Conservation (phyloP, 176 grass and related monocot genomes). For the Oryza nivara region DNA sequence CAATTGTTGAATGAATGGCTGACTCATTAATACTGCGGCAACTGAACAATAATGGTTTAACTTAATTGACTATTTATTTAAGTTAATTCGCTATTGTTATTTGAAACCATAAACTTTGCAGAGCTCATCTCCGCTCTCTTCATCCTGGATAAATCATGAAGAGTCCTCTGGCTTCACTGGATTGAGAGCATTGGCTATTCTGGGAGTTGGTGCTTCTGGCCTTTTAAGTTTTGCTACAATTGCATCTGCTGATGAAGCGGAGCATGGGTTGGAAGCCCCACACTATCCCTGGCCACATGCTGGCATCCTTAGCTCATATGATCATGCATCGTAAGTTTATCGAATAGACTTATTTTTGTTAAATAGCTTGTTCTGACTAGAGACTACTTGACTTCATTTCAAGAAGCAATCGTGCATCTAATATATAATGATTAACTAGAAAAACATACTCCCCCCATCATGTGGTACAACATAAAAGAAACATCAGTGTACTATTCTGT, state of each 20-base stretch:
- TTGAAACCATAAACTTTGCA: conserved; percentile 12
- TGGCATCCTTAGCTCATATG: conserved; percentile 79
- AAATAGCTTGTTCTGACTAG: neutral
- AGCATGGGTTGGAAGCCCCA: conserved; percentile 60
- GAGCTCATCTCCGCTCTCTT: conserved; percentile 47
- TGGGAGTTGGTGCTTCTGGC: conserved; percentile 66
- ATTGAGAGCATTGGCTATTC: conserved; percentile 53
- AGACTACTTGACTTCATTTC: neutral
- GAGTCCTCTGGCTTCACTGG: conserved; percentile 38
- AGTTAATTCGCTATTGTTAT: neutral
- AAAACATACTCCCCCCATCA: conserved; percentile 13
- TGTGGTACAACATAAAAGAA: neutral
- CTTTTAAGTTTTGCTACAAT: conserved; percentile 59
- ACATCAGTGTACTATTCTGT: neutral
- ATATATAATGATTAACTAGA: neutral
- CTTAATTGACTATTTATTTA: neutral
- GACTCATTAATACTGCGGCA: too few relatives aligned
- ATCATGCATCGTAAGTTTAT: conserved; percentile 74
- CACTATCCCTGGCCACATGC: conserved; percentile 76
- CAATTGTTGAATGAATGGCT: neutral
- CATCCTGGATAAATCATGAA: conserved; percentile 46
- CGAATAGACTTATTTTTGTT: neutral
- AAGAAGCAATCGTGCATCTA: neutral
- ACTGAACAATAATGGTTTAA: neutral
- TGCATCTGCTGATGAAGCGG: conserved; percentile 72